Evolutionary conservation across 2,329 filamentous ascomycete genomes (phyloP).

Genomic region (Apiospora koreana): DNA sequence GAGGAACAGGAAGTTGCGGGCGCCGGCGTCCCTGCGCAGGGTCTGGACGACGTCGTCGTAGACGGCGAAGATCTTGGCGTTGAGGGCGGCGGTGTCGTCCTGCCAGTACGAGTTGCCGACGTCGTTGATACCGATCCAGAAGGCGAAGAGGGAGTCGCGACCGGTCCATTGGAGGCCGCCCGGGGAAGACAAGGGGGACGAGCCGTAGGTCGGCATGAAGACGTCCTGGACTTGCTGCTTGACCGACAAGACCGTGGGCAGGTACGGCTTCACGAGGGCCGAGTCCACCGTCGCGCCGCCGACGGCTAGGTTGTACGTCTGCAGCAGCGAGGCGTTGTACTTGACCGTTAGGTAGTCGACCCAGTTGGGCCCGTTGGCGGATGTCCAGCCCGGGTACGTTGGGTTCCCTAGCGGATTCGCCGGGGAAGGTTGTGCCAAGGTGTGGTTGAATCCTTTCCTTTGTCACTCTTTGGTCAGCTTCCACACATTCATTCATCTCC

Average conservation of each 20-base stretch:
- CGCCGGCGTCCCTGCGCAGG: slow-evolving; percentile 51
- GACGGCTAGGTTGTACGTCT: slow-evolving; percentile 55
- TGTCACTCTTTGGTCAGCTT: neutral
- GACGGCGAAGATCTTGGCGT: slow-evolving; percentile 41
- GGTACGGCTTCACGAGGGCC: slow-evolving; percentile 51
- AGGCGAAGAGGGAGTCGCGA: slow-evolving; percentile 41
- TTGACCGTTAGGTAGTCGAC: slow-evolving; percentile 48
- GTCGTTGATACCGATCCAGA: slow-evolving; percentile 60
- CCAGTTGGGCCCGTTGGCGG: slow-evolving; percentile 53
- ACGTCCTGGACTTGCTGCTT: slow-evolving; percentile 49
- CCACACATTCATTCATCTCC: neutral
- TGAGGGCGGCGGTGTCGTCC: slow-evolving; percentile 33
- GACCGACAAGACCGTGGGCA: slow-evolving; percentile 44
- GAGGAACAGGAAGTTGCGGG: slow-evolving; percentile 59
- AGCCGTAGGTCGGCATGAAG: slow-evolving; percentile 41
- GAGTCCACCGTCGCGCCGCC: slow-evolving; percentile 56
- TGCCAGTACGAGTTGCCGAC: slow-evolving; percentile 50
- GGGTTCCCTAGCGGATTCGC: slow-evolving; percentile 66
- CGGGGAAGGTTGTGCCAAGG: slow-evolving; percentile 49
- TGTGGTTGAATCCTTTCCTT: slow-evolving; percentile 51
- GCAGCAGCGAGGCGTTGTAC: slow-evolving; percentile 46
- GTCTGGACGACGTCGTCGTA: slow-evolving; percentile 43
- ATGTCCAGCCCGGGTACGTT: slow-evolving; percentile 50
- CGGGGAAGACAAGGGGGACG: slow-evolving; percentile 34
- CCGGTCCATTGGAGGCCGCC: slow-evolving; percentile 32